Percentiles rank a stretch among this genome's conserved stretches.
Conservation (phyloP, 108 stramenopile genomes). For the Fistulifera pelliculosa region DNA sequence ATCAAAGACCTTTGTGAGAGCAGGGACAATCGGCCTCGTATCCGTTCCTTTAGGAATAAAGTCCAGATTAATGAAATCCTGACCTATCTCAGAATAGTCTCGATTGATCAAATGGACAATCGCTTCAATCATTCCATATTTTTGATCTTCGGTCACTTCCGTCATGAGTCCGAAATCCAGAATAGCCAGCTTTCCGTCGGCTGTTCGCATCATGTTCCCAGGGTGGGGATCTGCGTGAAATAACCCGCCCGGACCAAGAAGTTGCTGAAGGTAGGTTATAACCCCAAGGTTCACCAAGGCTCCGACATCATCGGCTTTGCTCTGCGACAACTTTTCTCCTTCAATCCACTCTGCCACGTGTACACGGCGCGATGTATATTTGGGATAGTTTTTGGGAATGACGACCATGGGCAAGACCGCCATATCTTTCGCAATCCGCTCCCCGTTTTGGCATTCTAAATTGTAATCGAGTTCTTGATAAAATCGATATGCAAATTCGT, state of each 20-base stretch:
- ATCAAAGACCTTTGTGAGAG: conserved; percentile 88
- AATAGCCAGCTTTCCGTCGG: conserved; percentile 85
- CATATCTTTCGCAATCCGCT: conserved; percentile 79
- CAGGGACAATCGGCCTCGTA: conserved; percentile 86
- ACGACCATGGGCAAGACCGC: conserved; percentile 74
- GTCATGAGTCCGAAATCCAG: conserved; percentile 96
- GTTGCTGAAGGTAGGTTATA: conserved; percentile 88
- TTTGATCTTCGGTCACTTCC: conserved; percentile 88
- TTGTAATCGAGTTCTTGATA: conserved; percentile 94
- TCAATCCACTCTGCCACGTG: conserved; percentile 96
- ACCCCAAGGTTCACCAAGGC: conserved; percentile 91
- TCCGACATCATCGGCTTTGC: conserved; percentile 85
- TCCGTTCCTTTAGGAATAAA: conserved; percentile 89
- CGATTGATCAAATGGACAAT: conserved; percentile 90
- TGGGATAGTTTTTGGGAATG: conserved; percentile 82
- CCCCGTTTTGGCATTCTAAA: conserved; percentile 84
- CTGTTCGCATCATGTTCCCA: conserved; percentile 91
- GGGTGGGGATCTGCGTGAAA: conserved; percentile 23
- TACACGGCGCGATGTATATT: conserved; percentile 80
- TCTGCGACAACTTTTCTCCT: conserved; percentile 88
- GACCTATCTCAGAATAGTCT: conserved; percentile 88
- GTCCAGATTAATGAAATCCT: conserved; percentile 89
- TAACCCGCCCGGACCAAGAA: conserved; percentile 53
- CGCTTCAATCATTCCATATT: conserved; percentile 94
- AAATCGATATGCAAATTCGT: conserved; percentile 89